Percentiles rank a stretch among this genome's conserved stretches.
Conservation (phyloP, 2,329 filamentous ascomycete genomes). For the Trichoderma harzianum region DNA sequence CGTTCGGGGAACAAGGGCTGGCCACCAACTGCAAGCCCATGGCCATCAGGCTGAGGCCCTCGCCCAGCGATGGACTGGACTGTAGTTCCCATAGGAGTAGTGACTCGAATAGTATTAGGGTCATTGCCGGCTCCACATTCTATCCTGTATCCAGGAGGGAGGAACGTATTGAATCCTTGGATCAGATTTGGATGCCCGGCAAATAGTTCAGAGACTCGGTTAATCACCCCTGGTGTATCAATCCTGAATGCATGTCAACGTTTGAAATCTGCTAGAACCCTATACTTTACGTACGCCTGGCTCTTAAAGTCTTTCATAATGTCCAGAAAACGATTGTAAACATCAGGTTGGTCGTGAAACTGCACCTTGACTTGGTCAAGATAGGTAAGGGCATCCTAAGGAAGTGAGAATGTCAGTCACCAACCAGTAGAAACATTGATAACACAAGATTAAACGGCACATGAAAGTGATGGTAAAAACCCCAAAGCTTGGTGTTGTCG, state of each 20-base stretch:
- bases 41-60: constrained; percentile 45
- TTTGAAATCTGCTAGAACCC: constrained; percentile 49
- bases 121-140: constrained; percentile 93
- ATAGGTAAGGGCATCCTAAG: constrained; percentile 77
- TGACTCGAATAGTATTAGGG: constrained; percentile 93
- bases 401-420: constrained; percentile 18
- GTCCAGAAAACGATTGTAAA: constrained; percentile 94
- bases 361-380: constrained; percentile 98
- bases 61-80: constrained; percentile 75
- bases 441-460: constrained; percentile 23
- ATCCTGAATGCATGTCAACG: constrained; percentile 56
- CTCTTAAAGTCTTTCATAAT: constrained; percentile 99
- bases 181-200: constrained; percentile 93
- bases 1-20: constrained; percentile 48
- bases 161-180: constrained; percentile 96
- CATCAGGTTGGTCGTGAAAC: constrained; percentile 93
- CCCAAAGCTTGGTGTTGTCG: constrained; percentile 23
- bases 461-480: constrained; percentile 25
- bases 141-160: constrained; percentile 92
- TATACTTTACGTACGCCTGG: constrained; percentile 65
- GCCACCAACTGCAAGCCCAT: constrained; percentile 35
- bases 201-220: constrained; percentile 91
- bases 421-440: background rate
- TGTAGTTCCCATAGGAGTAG: constrained; percentile 95
- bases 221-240: constrained; percentile 95